phyloP scores from a whole-genome alignment of 306 rosid genomes.

The Cyamopsis tetragonoloba region DNA sequence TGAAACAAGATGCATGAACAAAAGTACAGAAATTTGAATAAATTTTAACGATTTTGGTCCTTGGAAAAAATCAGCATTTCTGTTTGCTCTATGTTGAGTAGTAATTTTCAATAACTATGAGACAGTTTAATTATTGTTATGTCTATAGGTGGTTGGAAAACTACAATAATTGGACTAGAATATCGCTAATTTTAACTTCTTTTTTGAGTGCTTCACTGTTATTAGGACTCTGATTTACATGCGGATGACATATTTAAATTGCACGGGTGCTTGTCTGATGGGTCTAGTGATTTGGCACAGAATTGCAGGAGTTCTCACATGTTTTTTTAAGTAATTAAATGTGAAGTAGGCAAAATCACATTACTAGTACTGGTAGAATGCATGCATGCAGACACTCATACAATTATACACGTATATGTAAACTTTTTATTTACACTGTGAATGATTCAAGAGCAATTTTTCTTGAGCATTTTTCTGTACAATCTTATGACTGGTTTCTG shows the following conservation, averaged over 20 bases:
- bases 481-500: constrained; percentile 15
- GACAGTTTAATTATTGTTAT: background rate
- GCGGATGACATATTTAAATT: background rate
- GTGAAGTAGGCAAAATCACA: constrained; percentile 3
- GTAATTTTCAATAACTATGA: background rate
- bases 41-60: constrained; percentile 3
- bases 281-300: background rate
- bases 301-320: background rate
- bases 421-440: background rate
- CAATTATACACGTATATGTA: background rate
- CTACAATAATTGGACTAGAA: background rate
- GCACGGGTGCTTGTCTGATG: background rate
- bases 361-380: background rate
- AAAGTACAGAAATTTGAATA: background rate
- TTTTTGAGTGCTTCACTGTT: background rate
- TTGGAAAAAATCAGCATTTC: background rate
- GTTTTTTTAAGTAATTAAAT: background rate
- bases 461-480: background rate
- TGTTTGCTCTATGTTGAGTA: background rate
- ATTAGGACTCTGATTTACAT: background rate
- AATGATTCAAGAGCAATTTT: background rate
- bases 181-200: background rate
- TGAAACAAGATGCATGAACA: constrained; percentile 24
- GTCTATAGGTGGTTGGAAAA: constrained; percentile 5
- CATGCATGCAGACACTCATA: background rate